Conservation (phyloP, 2,329 filamentous ascomycete genomes). For the Trichoderma breve region DNA sequence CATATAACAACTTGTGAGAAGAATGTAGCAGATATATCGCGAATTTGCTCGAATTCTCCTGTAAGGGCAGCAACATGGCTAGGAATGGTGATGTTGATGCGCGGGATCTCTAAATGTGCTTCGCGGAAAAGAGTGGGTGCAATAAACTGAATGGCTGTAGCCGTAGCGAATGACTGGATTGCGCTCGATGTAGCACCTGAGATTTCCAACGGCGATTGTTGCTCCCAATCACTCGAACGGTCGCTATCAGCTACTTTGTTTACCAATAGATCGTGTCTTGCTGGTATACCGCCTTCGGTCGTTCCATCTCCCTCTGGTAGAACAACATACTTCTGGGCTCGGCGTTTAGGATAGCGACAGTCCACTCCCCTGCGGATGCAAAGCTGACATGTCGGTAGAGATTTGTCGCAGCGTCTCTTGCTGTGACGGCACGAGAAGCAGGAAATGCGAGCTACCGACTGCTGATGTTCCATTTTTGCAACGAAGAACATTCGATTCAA, state of each 20-base stretch:
- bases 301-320: not conserved
- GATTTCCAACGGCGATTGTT: not conserved
- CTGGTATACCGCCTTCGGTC: not conserved
- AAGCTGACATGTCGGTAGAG: not conserved
- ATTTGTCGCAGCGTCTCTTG: not conserved
- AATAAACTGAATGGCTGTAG: not conserved
- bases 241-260: not conserved
- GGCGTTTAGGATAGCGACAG: not conserved
- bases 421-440: not conserved
- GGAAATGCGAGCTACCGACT: not conserved
- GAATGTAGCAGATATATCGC: not conserved
- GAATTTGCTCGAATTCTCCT: not conserved
- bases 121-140: not conserved
- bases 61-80: not conserved
- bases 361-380: not conserved
- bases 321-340: slow-evolving; percentile 1
- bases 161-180: not conserved
- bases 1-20: not conserved
- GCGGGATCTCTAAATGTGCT: not conserved
- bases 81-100: not conserved
- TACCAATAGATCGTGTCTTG: not conserved
- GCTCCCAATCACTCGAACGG: not conserved
- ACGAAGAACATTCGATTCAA: not conserved
- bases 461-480: not conserved
- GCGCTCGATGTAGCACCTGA: not conserved